phyloP scores from a whole-genome alignment of 2,329 filamentous ascomycete genomes.

The Nannizziopsis arthrosporioides region DNA sequence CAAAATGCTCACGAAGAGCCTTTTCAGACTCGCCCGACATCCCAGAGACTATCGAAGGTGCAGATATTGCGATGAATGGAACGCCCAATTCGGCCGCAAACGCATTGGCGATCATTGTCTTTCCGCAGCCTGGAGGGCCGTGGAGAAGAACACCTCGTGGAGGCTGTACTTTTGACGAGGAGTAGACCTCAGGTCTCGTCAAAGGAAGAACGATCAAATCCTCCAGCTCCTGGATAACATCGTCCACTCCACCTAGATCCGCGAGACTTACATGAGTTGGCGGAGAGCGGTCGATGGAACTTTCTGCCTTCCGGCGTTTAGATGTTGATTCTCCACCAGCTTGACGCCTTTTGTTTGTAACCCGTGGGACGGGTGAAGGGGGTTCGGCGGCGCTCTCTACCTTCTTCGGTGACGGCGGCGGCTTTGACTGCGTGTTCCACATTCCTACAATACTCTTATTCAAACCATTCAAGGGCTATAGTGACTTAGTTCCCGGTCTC shows the following conservation, averaged over 20 bases:
- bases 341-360: slow-evolving; percentile 44
- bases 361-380: slow-evolving; percentile 21
- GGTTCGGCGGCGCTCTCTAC: slow-evolving; percentile 20
- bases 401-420: slow-evolving; percentile 19
- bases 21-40: slow-evolving; percentile 87
- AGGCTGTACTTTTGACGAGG: slow-evolving; percentile 54
- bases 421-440: slow-evolving; percentile 39
- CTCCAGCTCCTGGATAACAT: slow-evolving; percentile 57
- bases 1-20: slow-evolving; percentile 71
- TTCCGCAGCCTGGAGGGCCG: slow-evolving; percentile 75
- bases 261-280: slow-evolving; percentile 56
- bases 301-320: slow-evolving; percentile 52
- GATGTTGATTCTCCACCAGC: slow-evolving; percentile 53
- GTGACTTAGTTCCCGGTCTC: slow-evolving; percentile 13
- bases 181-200: slow-evolving; percentile 54
- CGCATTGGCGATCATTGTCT: slow-evolving; percentile 71
- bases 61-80: slow-evolving; percentile 70
- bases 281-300: slow-evolving; percentile 49
- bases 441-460: slow-evolving; percentile 53
- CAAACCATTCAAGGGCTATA: slow-evolving; percentile 48
- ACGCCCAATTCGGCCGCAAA: slow-evolving; percentile 64
- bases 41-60: slow-evolving; percentile 68
- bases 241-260: slow-evolving; percentile 66
- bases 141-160: slow-evolving; percentile 67
- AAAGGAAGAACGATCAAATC: slow-evolving; percentile 64